phyloP scores from a whole-genome alignment of 2,329 filamentous ascomycete genomes.

The Rasamsonia emersonii region DNA sequence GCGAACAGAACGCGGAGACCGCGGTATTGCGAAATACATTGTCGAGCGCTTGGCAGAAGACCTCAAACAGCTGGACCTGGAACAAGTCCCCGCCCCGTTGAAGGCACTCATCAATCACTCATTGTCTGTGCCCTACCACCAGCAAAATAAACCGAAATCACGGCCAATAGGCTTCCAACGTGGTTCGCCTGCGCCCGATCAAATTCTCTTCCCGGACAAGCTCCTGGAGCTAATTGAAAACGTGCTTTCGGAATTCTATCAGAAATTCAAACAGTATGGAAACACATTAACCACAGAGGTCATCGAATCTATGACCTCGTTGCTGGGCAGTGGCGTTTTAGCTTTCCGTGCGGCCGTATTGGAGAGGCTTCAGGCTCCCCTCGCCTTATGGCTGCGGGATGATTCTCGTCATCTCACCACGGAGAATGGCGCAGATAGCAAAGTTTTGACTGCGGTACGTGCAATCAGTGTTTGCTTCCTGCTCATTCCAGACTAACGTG shows the following conservation, averaged over 20 bases:
- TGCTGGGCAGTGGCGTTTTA: constrained; percentile 43
- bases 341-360: constrained; percentile 50
- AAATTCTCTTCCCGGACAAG: constrained; percentile 35
- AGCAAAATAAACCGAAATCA: constrained; percentile 5
- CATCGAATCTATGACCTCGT: constrained; percentile 45
- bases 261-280: constrained; percentile 32
- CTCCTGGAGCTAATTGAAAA: constrained; percentile 54
- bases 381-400: constrained; percentile 29
- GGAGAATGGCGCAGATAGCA: constrained; percentile 20
- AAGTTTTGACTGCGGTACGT: constrained; percentile 28
- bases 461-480: constrained; percentile 4
- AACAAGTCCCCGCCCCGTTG: constrained; percentile 27
- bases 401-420: constrained; percentile 18
- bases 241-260: constrained; percentile 50
- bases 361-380: constrained; percentile 46
- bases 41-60: constrained; percentile 62
- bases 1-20: constrained; percentile 57
- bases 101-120: constrained; percentile 24
- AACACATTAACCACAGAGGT: constrained; percentile 37
- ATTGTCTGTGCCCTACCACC: constrained; percentile 25
- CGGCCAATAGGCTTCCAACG: constrained; percentile 2
- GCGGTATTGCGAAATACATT: constrained; percentile 56
- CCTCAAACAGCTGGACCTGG: constrained; percentile 27
- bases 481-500: constrained; percentile 9
- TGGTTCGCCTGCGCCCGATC: not conserved